Evolutionary conservation across 306 rosid species (phyloP).

Genomic region (Citrullus amarus): DNA sequence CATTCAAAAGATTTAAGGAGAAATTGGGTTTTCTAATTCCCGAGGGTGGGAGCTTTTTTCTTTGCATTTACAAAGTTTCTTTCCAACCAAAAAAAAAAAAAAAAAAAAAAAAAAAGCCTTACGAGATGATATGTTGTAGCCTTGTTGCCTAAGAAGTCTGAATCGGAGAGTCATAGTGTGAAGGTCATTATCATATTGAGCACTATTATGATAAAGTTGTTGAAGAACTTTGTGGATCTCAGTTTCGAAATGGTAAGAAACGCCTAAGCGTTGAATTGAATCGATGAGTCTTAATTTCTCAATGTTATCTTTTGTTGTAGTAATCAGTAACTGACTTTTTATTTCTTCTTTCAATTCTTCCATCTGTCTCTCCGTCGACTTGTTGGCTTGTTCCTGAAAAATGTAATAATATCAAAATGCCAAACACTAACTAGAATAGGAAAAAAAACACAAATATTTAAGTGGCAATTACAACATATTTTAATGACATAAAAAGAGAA

Average conservation of each 20-base stretch:
- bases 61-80: too few species aligned
- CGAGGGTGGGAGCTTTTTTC: too few species aligned
- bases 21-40: too few species aligned
- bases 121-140: constrained; percentile 25
- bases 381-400: background rate
- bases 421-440: background rate
- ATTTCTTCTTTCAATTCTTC: constrained; percentile 22
- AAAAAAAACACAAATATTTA: too few species aligned
- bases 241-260: constrained; percentile 28
- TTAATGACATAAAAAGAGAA: too few species aligned
- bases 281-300: constrained; percentile 22
- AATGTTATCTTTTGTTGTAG: background rate
- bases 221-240: constrained; percentile 15
- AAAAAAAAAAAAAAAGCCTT: background rate
- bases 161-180: constrained; percentile 22
- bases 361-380: background rate
- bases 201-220: background rate
- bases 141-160: constrained; percentile 36
- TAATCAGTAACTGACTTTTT: constrained; percentile 8
- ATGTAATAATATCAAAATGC: background rate
- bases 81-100: too few species aligned
- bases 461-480: too few species aligned
- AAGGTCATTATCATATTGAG: background rate
- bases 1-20: too few species aligned
- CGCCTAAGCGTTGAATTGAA: constrained; percentile 21